Base-by-base conservation (phyloP, 768 basidiomycete species). In the Dictyophora rubrovolvata region DNA sequence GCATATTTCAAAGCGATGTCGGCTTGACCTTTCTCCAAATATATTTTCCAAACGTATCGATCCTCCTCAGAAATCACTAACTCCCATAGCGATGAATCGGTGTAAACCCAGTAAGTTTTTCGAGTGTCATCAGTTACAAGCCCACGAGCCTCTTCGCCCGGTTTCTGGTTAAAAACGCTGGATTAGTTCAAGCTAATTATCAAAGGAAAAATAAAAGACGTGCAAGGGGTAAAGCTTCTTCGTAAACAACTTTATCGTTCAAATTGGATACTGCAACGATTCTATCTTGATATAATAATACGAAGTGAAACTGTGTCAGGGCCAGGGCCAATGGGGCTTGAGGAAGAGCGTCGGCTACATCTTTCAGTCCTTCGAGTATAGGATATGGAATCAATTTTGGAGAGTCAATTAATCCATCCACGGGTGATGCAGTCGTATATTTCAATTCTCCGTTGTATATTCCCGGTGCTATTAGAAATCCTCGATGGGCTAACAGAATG, bases 31-130 rank as follows among this genome's bases (percentile, higher is more conserved):
- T 87, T 83, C 55, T 85, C 81, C 9, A 97, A 77, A 70, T 89
- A 92, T 56, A 93, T 85, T 66, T 84, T 84, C 96, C 96, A 99
- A 8, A 99, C 85, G 68, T 97, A 90, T 11, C 94, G 81, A 66
- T 89, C 89, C 73, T 99, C 96, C 65, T 94, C 92, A 8, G 78
- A 77, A 11, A 90, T 78, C 6, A 86, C 82, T 22, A 99, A 72
- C 66, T 99, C 96, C 65, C 89, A 93, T 18, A 99, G 78, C 0
- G 90, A 87, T 61, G 85, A 83, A 63, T 90, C 85, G 0, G 94
- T 94, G 68, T 86, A 94, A 1, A 93, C 81, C 96, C 96, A 99
- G 65, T 87, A 94, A 14, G 95, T 98, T 70, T 83, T 85, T 9
- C 87, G 82, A 3, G 90, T 84, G 17, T 87, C 88, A 71, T 99